Evolutionary conservation across 2,329 filamentous ascomycete species (phyloP).

Genomic region (Stachybotrys echinatus): DNA sequence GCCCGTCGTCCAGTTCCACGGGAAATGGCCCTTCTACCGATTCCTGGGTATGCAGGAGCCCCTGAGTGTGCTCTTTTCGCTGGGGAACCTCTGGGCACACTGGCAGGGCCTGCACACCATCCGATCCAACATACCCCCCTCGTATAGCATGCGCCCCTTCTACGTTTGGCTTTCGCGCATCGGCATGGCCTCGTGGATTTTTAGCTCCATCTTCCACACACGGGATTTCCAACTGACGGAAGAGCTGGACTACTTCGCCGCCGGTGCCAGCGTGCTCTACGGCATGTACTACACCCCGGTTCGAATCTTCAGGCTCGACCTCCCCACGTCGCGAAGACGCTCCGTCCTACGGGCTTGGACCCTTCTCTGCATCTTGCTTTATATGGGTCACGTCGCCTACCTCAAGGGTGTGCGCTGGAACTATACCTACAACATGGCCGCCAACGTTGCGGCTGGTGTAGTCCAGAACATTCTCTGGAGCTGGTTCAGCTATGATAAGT

Average conservation of each 20-base stretch:
- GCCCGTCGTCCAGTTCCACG: conserved; percentile 86
- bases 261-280: conserved; percentile 84
- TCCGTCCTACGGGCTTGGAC: conserved; percentile 71
- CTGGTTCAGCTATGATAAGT: conserved; percentile 73
- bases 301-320: conserved; percentile 77
- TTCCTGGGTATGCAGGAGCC: conserved; percentile 93
- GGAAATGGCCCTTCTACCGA: conserved; percentile 96
- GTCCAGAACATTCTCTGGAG: conserved; percentile 82
- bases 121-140: conserved; percentile 61
- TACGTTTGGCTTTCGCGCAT: conserved; percentile 77
- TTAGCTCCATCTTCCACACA: conserved; percentile 88
- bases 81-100: conserved; percentile 88
- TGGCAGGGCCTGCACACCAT: conserved; percentile 68
- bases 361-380: conserved; percentile 62
- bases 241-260: conserved; percentile 93
- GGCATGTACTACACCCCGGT: conserved; percentile 83
- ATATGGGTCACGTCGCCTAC: conserved; percentile 73
- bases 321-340: conserved; percentile 33
- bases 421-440: conserved; percentile 97
- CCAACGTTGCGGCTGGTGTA: conserved; percentile 78
- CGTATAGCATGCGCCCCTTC: conserved; percentile 73
- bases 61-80: conserved; percentile 85
- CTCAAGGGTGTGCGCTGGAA: conserved; percentile 85
- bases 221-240: conserved; percentile 82
- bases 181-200: conserved; percentile 78